Conservation (phyloP, 169 alveolate genomes). For the Plasmodium gaboni region DNA sequence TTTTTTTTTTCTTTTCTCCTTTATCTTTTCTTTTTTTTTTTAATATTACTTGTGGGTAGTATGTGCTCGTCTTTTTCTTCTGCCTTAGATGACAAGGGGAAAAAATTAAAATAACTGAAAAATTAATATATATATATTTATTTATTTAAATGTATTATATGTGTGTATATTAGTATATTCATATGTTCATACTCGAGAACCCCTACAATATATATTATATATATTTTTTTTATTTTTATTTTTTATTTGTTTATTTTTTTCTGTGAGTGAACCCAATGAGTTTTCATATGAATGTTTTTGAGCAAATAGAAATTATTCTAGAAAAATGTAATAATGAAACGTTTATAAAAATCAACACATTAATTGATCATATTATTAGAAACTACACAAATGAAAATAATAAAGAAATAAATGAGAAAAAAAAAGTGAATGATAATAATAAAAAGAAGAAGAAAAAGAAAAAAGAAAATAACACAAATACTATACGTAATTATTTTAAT, state of each 20-base stretch:
- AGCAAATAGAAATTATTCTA: slow-evolving; percentile 56
- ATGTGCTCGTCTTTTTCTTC: no score
- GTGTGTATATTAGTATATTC: no score
- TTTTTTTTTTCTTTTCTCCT: no score
- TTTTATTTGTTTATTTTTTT: neutral
- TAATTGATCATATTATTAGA: slow-evolving; percentile 35
- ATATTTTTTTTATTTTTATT: neutral
- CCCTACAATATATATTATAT: neutral
- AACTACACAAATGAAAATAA: slow-evolving; percentile 21
- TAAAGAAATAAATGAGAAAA: neutral
- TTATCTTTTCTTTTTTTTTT: no score
- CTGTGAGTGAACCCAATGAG: slow-evolving; percentile 13
- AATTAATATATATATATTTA: no score
- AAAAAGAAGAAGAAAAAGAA: slow-evolving; percentile 33
- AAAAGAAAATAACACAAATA: slow-evolving; percentile 2
- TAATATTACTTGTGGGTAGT: no score
- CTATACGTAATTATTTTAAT: slow-evolving; percentile 63
- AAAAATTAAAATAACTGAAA: no score
- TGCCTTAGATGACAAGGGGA: no score
- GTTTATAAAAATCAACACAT: slow-evolving; percentile 13
- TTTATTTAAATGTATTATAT: no score
- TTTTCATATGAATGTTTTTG: slow-evolving; percentile 46
- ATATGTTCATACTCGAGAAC: no score
- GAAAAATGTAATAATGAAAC: slow-evolving; percentile 64
- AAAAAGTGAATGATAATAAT: slow-evolving; percentile 2